These are phyloP conservation scores for Rhizoclosmatium sp. DNA, from an alignment of 192 early-diverging fungal genomes.

Conservation along the genomic window DNA sequence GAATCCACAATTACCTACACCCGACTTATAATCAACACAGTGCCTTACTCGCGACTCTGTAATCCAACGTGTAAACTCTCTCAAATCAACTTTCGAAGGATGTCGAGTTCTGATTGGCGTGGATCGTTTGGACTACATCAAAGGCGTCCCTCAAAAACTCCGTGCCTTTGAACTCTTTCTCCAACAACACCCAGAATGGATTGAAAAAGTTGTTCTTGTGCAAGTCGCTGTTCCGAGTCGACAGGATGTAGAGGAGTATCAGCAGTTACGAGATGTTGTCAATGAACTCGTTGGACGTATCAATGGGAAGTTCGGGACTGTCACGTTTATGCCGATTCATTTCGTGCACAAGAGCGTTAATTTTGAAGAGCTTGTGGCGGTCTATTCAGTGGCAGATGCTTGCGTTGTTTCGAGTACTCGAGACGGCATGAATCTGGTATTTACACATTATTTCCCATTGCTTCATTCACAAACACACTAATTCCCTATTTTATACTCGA, in stretches of 20 bases:
- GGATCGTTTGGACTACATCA: constrained; percentile 99
- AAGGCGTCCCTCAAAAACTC: constrained; percentile 99
- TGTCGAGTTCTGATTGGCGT: constrained; percentile 95
- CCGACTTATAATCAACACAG: not conserved
- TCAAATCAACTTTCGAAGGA: constrained; percentile 86
- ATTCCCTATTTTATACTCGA: not conserved
- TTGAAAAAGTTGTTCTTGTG: constrained; percentile 93
- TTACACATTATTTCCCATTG: not conserved
- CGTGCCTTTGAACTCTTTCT: constrained; percentile 96
- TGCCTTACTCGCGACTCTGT: not conserved
- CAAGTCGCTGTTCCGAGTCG: constrained; percentile 99
- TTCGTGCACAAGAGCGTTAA: constrained; percentile 96
- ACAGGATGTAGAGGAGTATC: constrained; percentile 99
- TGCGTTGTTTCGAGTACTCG: constrained; percentile 97
- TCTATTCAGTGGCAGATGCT: constrained; percentile 95
- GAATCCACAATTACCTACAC: no score
- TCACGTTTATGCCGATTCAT: constrained; percentile 98
- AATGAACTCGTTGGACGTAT: constrained; percentile 98
- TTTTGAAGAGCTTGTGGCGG: constrained; percentile 93
- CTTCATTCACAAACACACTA: not conserved
- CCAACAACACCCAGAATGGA: constrained; percentile 87
- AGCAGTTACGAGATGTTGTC: constrained; percentile 89
- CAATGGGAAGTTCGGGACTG: constrained; percentile 94
- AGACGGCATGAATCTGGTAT: constrained; percentile 98
- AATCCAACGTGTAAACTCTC: constrained; percentile 60